A percentile compares a stretch with the other conserved stretches of the same genome.
Evolutionary conservation across 2,329 filamentous ascomycete species (phyloP).

Genomic region (Botryotinia convoluta): DNA sequence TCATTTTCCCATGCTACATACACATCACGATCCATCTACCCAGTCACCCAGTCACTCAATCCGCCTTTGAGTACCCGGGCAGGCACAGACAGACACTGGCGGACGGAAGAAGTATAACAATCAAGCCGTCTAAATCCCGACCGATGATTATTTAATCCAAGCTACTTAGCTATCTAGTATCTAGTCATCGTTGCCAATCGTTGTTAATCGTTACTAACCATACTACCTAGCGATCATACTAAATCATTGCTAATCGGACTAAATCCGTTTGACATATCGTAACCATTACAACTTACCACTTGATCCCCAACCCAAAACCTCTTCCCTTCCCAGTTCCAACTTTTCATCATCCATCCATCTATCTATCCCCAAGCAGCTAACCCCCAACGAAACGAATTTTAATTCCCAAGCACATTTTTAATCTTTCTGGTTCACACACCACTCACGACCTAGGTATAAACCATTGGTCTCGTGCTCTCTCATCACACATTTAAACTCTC

Average conservation of each 20-base stretch:
- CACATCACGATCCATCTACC: background rate
- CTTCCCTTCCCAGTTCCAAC: background rate
- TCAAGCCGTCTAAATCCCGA: background rate
- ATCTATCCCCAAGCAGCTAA: background rate
- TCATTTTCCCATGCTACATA: constrained; percentile 1
- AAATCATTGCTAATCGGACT: background rate
- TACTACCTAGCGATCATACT: too few relatives aligned
- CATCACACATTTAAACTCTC: background rate
- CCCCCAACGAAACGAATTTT: background rate
- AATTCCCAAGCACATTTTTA: background rate
- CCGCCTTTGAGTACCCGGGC: background rate
- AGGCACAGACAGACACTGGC: background rate
- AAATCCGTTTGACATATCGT: background rate
- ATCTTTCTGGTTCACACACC: background rate
- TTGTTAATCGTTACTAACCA: too few relatives aligned
- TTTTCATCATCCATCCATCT: background rate
- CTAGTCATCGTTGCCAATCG: background rate
- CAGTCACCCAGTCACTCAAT: background rate
- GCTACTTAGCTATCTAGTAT: too few relatives aligned
- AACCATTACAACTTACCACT: background rate
- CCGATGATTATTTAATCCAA: background rate
- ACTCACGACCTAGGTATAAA: background rate
- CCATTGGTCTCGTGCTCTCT: background rate
- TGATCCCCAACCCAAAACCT: background rate
- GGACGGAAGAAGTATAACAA: background rate